Evolutionary conservation across 305 asterid genomes (phyloP).

Genomic region (Fraxinus paxiana): DNA sequence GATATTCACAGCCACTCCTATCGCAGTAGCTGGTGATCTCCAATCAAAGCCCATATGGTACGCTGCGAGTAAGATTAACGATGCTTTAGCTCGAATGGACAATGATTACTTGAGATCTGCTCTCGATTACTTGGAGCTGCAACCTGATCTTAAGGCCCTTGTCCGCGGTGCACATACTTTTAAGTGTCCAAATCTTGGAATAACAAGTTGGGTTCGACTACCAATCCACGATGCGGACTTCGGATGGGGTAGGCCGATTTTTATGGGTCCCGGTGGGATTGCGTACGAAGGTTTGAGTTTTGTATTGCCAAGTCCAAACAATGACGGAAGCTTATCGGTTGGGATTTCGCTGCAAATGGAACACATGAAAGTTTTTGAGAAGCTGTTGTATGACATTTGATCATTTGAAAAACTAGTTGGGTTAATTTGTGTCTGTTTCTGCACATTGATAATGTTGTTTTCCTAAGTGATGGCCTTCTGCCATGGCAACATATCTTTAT

Average conservation of each 20-base stretch:
- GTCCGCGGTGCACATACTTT: constrained; percentile 88
- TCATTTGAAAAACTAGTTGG: not conserved
- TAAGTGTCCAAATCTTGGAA: constrained; percentile 83
- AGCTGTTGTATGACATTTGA: constrained; percentile 60
- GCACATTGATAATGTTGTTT: not conserved
- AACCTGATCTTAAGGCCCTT: constrained; percentile 77
- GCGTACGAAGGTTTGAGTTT: constrained; percentile 85
- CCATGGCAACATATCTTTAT: not conserved
- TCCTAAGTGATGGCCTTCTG: not conserved
- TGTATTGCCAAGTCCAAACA: constrained; percentile 59
- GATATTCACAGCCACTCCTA: constrained; percentile 78
- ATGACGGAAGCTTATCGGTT: constrained; percentile 72
- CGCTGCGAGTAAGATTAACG: constrained; percentile 70
- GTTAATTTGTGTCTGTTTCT: not conserved
- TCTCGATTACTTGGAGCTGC: constrained; percentile 75
- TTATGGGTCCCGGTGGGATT: constrained; percentile 91
- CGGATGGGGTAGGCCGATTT: constrained; percentile 84
- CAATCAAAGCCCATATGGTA: constrained; percentile 65
- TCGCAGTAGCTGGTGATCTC: constrained; percentile 63
- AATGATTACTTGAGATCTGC: constrained; percentile 75
- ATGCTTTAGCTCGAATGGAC: constrained; percentile 69
- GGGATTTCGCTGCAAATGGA: constrained; percentile 67
- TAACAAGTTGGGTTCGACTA: constrained; percentile 81
- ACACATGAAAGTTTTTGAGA: constrained; percentile 76
- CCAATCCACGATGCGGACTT: constrained; percentile 89